Evolutionary conservation across 2,329 filamentous ascomycete genomes (phyloP), one percentile per base, ranked within the genome.

Genomic region (Aspergillus texensis): DNA sequence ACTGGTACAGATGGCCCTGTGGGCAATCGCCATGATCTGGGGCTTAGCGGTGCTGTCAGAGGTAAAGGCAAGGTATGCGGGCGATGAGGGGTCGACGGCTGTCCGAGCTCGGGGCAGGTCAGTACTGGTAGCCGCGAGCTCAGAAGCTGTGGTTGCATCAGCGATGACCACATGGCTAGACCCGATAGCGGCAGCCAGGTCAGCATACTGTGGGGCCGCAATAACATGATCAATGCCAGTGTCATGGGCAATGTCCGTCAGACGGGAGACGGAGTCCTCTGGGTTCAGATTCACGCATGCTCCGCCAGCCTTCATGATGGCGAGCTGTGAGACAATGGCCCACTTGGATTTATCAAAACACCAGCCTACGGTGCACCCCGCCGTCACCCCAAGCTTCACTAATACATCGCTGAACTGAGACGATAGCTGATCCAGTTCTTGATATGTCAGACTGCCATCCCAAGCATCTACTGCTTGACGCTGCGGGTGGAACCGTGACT

Each of bases 11-110:
- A 88, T 77, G 0, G 85, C 82, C 0, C 76, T 75, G 64, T 89
- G 88, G 4, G 82, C 83, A 62, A 88, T 85, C 45, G 86, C 83
- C 26, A 87, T 82, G 3, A 86, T 86, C 62, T 85, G 84, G 0
- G 84, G 82, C 8, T 60, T 60, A 26, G 46, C 55, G 10, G 46
- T 58, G 24, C 60, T 58, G n/a, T 55, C 60, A 24, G 60, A 58
- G 9, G 81, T 82, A 65, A 88, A 85, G 10, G 24, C 45, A 14
- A 48, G 89, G 79, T 6, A 87, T 79, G 69, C 85, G 88, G 0
- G 86, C 85, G 36, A 65, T 21, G 45, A 48, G 26, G 45, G 24
- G 4, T 53, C 30, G 11, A 32, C 16, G 28, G 50, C 19, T 12
- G 30, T 2, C 30, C 26, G 28, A n/a, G 30, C 5, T 19, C 8